Percentiles rank a stretch among this genome's conserved stretches.
These are phyloP conservation scores for Verticillium nonalfalfae DNA, from an alignment of 2,329 filamentous ascomycete species.

Conservation along the genomic window DNA sequence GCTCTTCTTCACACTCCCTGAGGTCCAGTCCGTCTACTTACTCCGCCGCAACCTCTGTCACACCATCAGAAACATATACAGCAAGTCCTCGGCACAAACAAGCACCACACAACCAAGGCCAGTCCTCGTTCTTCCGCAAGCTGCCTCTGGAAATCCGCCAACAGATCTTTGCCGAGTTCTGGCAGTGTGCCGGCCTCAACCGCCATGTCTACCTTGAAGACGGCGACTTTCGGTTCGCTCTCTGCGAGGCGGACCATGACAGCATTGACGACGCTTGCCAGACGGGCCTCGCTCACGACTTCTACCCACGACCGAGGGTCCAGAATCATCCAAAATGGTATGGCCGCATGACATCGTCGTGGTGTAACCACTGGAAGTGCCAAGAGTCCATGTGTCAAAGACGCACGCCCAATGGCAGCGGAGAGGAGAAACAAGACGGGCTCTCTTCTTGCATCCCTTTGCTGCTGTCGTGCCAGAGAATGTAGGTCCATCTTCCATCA, in stretches of 20 bases:
- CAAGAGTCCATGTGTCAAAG: constrained; percentile 6
- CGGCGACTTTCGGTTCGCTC: neutral
- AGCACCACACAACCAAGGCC: neutral
- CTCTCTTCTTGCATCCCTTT: constrained; percentile 3
- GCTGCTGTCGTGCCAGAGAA: constrained; percentile 8
- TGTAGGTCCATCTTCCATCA: constrained; percentile 2
- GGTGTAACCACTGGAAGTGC: constrained; percentile 14
- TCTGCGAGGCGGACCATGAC: constrained; percentile 7
- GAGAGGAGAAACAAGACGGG: neutral
- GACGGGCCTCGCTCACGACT: constrained; percentile 4
- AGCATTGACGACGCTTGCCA: constrained; percentile 9
- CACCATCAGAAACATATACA: neutral
- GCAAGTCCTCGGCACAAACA: neutral
- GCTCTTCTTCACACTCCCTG: neutral
- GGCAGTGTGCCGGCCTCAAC: constrained; percentile 2
- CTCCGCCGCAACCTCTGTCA: neutral
- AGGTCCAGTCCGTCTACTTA: neutral
- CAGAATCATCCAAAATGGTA: constrained; percentile 10
- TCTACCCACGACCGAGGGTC: neutral
- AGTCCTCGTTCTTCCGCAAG: constrained; percentile 5
- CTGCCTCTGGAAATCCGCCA: constrained; percentile 9
- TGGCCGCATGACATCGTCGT: constrained; percentile 7
- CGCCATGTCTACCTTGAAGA: constrained; percentile 6
- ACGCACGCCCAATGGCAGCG: neutral
- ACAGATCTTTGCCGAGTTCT: constrained; percentile 8